A percentile compares a stretch with the other conserved stretches of the same genome.
Evolutionary conservation across 306 rosid species (phyloP).

Genomic region (Malus orientalis): DNA sequence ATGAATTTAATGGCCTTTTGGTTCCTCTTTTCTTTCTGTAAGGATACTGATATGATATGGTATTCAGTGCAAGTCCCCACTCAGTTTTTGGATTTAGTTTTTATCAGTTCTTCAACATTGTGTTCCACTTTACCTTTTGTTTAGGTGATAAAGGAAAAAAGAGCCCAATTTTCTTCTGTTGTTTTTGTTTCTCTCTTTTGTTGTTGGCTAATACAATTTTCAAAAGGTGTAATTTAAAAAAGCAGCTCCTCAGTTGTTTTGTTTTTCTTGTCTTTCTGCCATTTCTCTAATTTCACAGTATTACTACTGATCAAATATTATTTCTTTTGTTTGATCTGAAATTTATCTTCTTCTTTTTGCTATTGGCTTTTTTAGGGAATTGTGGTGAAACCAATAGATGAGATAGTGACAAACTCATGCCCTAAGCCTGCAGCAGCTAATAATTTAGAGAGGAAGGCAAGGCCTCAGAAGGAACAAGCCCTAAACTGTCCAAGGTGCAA

Average conservation of each 20-base stretch:
- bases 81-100: slow-evolving; percentile 24
- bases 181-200: neutral
- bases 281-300: neutral
- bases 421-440: slow-evolving; percentile 21
- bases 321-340: slow-evolving; percentile 4
- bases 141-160: slow-evolving; percentile 24
- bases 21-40: neutral
- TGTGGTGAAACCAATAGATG: slow-evolving; percentile 59
- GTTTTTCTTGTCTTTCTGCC: slow-evolving; percentile 17
- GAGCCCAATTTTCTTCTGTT: neutral
- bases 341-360: neutral
- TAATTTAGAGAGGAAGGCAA: slow-evolving; percentile 33
- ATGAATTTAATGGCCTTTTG: neutral
- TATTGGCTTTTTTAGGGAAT: slow-evolving; percentile 38
- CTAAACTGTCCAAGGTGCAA: slow-evolving; percentile 78
- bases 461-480: slow-evolving; percentile 57
- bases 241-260: slow-evolving; percentile 17
- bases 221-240: slow-evolving; percentile 9
- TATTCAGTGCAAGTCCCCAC: slow-evolving; percentile 18
- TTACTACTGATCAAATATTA: neutral
- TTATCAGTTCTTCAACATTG: slow-evolving; percentile 21
- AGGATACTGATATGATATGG: slow-evolving; percentile 8
- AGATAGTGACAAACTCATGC: slow-evolving; percentile 31
- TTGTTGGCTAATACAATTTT: slow-evolving; percentile 1
- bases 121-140: slow-evolving; percentile 41